These are phyloP conservation scores for Pyrenochaeta sp. DNA, from an alignment of 2,329 filamentous ascomycete genomes.

Conservation along the genomic window DNA sequence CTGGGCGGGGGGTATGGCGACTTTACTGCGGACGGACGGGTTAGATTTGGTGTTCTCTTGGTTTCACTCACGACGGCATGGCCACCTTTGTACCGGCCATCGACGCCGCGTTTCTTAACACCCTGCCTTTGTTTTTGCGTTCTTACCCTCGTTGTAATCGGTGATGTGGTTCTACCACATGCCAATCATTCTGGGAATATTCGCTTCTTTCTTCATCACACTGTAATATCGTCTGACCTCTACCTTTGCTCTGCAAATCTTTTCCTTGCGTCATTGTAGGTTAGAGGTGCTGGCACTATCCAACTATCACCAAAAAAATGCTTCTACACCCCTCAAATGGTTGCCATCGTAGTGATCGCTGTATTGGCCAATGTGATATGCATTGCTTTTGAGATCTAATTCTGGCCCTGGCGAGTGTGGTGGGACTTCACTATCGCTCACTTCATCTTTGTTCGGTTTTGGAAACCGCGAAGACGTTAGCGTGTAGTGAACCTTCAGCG, in stretches of 20 bases:
- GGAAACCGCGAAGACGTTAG: slow-evolving; percentile 4
- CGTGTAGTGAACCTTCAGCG: neutral
- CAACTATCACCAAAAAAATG: slow-evolving; percentile 28
- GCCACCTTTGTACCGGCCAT: slow-evolving; percentile 36
- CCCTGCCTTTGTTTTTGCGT: slow-evolving; percentile 34
- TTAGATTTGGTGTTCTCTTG: slow-evolving; percentile 42
- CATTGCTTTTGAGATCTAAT: slow-evolving; percentile 7
- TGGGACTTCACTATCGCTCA: neutral
- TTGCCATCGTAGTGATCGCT: slow-evolving; percentile 4
- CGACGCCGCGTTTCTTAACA: slow-evolving; percentile 37
- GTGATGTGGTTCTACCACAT: slow-evolving; percentile 18
- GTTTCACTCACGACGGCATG: slow-evolving; percentile 44
- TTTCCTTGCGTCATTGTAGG: slow-evolving; percentile 34
- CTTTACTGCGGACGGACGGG: slow-evolving; percentile 20
- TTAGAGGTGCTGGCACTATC: slow-evolving; percentile 46
- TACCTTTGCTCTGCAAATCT: slow-evolving; percentile 28
- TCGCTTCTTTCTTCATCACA: slow-evolving; percentile 33
- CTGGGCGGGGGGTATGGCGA: slow-evolving; percentile 19
- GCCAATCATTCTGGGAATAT: slow-evolving; percentile 44
- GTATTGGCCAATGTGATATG: slow-evolving; percentile 1
- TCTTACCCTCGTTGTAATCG: slow-evolving; percentile 53
- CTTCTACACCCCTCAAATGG: slow-evolving; percentile 13
- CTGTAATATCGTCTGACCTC: slow-evolving; percentile 32
- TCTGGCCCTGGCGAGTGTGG: neutral
- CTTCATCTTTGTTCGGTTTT: neutral